These are phyloP conservation scores for Cadophora malorum DNA, from an alignment of 2,329 filamentous ascomycete genomes.

Conservation along the genomic window DNA sequence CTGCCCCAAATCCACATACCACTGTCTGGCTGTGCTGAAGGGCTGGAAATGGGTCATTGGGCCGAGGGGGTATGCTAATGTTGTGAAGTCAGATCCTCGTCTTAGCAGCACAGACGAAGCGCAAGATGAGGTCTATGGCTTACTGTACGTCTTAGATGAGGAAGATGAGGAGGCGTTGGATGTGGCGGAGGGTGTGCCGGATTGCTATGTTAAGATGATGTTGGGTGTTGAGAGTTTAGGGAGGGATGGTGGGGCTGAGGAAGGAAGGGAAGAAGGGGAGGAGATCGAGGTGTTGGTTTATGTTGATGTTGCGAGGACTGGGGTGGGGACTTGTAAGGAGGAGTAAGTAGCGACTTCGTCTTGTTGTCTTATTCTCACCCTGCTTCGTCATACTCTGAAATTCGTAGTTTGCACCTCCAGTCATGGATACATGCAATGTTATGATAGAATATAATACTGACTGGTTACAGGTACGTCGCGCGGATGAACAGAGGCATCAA, in stretches of 20 bases:
- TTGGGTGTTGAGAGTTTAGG: background rate
- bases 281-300: conserved; percentile 57
- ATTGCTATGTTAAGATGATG: conserved; percentile 15
- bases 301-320: conserved; percentile 55
- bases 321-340: conserved; percentile 50
- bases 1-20: conserved; percentile 59
- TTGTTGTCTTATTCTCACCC: background rate
- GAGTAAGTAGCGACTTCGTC: conserved; percentile 47
- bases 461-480: conserved; percentile 54
- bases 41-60: conserved; percentile 72
- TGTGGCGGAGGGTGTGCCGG: conserved; percentile 19
- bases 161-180: conserved; percentile 19
- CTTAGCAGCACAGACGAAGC: background rate
- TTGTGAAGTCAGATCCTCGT: conserved; percentile 44
- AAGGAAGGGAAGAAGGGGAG: background rate
- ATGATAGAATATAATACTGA: background rate
- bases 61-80: conserved; percentile 70
- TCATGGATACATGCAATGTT: no score
- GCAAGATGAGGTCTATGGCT: conserved; percentile 18
- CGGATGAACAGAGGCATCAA: conserved; percentile 68
- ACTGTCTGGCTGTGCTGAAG: conserved; percentile 58
- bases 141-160: conserved; percentile 9
- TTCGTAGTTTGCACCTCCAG: background rate
- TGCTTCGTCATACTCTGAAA: background rate
- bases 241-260: background rate